Evolutionary conservation across 345 rosid genomes (phyloP), one percentile per base, ranked within the genome.

Genomic region (Raphanus sativus): DNA sequence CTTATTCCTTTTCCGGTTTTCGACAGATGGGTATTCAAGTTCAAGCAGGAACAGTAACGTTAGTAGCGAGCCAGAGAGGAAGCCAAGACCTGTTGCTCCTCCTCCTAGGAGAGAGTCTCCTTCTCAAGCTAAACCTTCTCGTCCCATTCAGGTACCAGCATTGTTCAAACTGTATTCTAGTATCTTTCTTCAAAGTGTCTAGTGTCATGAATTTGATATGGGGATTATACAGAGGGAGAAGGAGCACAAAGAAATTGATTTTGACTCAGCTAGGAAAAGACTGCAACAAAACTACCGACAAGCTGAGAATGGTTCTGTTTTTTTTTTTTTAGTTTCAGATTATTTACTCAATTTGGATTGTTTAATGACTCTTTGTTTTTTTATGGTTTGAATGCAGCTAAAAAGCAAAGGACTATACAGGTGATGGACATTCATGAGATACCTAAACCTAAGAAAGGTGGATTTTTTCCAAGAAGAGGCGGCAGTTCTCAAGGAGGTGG

Each of bases 391-490:
- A 69, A 26, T 90, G 83, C 87, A 96, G 99, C 97, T 34, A 96
- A 93, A 86, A 96, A 80, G 92, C 99, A 96, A 87, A 88, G 99
- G 87, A 96, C 94, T 21, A 90, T 96, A 77, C 97, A 88, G 82
- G 97, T 96, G 91, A 96, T 96, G 99, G 99, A 88, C 84, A 90
- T 96, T 81, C 94, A 91, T 56, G 96, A 96, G 82, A 82, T 96
- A 71, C 99, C 99, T 65, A 96, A 96, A 85, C 92, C 97, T 63
- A 93, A 88, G 93, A 96, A 79, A 38, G 82, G 92, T 48, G 69
- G 91, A 73, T 96, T 88, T 90, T 91, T 93, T 71, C 84, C 87
- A 26, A 91, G 88, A 90, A 90, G 88, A 87, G 94, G 89, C 77
- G 91, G 91, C 25, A 91, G 89, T 85, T 91, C 93, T 80, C 97